These are phyloP conservation scores for Syzygium syzygioides DNA, from an alignment of 441 rosid species.

Conservation along the genomic window DNA sequence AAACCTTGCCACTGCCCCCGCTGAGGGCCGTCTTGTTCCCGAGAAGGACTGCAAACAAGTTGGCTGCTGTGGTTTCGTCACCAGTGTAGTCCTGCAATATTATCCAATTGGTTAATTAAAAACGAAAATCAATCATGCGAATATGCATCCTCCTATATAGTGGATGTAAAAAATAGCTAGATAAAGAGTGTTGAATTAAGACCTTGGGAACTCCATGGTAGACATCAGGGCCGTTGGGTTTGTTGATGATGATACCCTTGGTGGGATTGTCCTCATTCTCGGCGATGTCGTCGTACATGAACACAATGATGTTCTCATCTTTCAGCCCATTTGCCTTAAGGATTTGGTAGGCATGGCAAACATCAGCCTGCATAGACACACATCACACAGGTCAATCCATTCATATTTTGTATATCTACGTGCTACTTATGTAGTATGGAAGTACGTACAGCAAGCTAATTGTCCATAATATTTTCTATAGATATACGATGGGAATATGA, in stretches of 20 bases:
- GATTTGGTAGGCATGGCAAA: neutral
- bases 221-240: neutral
- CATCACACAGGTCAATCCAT: neutral
- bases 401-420: neutral
- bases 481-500: neutral
- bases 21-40: neutral
- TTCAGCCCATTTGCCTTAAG: neutral
- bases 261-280: neutral
- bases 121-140: neutral
- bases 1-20: neutral
- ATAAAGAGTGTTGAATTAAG: neutral
- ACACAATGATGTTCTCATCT: neutral
- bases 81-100: neutral
- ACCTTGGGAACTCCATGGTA: neutral
- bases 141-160: neutral
- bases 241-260: neutral
- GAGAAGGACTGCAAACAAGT: slow-evolving; percentile 1
- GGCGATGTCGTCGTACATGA: neutral
- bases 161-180: neutral
- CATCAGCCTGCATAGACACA: neutral
- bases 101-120: neutral
- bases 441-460: neutral
- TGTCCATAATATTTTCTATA: neutral
- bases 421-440: neutral
- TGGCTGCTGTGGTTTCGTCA: neutral